Conservation (phyloP, 2,329 filamentous ascomycete genomes). For the Cordyceps tenuipes region DNA sequence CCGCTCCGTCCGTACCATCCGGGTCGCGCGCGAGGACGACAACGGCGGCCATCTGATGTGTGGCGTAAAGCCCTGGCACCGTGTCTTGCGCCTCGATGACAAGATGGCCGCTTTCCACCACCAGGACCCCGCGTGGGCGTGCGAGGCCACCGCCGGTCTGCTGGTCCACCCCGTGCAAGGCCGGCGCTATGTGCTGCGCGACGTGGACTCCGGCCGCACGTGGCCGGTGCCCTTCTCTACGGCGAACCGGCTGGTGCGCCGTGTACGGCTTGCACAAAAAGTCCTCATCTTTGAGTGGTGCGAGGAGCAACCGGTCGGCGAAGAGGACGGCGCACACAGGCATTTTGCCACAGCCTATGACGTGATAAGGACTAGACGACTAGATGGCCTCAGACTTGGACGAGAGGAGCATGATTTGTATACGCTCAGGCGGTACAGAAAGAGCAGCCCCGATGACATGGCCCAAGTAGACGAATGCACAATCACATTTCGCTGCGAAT, state of each 20-base stretch:
- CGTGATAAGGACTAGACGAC: conserved; percentile 22
- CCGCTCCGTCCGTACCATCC: conserved; percentile 21
- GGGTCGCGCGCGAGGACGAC: neutral
- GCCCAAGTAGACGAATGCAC: conserved; percentile 23
- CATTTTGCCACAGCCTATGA: conserved; percentile 55
- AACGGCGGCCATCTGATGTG: conserved; percentile 17
- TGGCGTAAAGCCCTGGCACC: conserved; percentile 37
- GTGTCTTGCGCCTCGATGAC: conserved; percentile 33
- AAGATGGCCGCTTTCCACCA: conserved; percentile 35
- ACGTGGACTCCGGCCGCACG: conserved; percentile 37
- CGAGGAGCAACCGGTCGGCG: conserved; percentile 37
- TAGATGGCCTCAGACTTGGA: neutral
- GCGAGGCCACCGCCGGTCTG: conserved; percentile 42
- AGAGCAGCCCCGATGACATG: neutral
- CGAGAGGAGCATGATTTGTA: conserved; percentile 1
- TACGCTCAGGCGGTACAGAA: neutral
- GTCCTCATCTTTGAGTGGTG: conserved; percentile 60
- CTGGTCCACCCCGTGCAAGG: conserved; percentile 40
- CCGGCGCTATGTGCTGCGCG: conserved; percentile 36
- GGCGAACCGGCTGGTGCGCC: conserved; percentile 40
- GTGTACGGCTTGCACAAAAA: conserved; percentile 42
- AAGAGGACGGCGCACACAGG: conserved; percentile 33
- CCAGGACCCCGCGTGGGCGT: conserved; percentile 45
- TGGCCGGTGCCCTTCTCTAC: conserved; percentile 43
- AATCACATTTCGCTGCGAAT: conserved; percentile 47